Percentiles rank a stretch among this genome's conserved stretches.
Evolutionary conservation across 495 filamentous ascomycete genomes (phyloP).

Genomic region (Xylaria curta): DNA sequence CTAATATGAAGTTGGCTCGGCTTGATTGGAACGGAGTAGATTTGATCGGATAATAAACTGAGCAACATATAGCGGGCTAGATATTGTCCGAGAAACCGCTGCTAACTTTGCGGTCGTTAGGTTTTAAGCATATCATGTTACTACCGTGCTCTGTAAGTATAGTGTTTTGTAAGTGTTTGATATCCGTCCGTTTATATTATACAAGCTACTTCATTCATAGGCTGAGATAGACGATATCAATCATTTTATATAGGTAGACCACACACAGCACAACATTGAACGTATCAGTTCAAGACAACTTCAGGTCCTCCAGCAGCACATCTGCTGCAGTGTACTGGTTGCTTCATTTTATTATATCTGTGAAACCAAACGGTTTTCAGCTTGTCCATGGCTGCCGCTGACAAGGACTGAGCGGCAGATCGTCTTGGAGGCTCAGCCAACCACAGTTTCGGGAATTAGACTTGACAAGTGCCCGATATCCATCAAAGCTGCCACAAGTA

Average conservation of each 20-base stretch:
- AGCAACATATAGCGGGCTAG: neutral
- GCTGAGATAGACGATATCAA: neutral
- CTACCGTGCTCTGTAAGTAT: neutral
- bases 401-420: slow-evolving; percentile 24
- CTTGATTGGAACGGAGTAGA: neutral
- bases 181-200: neutral
- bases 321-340: neutral
- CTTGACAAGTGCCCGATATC: neutral
- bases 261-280: neutral
- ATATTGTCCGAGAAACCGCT: slow-evolving; percentile 8
- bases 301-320: neutral
- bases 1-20: slow-evolving; percentile 1
- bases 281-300: neutral
- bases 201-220: neutral
- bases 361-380: slow-evolving; percentile 2
- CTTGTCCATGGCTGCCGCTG: slow-evolving; percentile 12
- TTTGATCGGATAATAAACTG: slow-evolving; percentile 5
- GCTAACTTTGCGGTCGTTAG: neutral
- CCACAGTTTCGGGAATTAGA: slow-evolving; percentile 18
- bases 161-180: neutral
- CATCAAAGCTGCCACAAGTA: neutral
- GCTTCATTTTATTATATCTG: slow-evolving; percentile 1
- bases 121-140: neutral
- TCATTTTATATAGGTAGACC: neutral
- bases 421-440: slow-evolving; percentile 15